Evolutionary conservation across 23 red algal genomes (phyloP).

Genomic region (Agarophyton chilense): DNA sequence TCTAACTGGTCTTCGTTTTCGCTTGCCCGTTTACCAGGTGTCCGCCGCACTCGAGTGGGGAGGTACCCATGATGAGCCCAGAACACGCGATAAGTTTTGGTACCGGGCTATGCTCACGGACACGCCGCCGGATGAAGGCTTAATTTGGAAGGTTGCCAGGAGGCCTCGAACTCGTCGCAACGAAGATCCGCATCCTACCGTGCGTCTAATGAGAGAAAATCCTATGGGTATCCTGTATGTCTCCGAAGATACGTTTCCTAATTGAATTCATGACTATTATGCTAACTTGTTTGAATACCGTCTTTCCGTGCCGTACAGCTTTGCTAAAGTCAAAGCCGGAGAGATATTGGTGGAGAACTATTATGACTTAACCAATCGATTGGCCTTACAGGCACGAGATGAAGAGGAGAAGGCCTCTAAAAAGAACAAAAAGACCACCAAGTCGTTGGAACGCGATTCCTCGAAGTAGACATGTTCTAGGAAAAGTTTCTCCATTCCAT

Average conservation of each 20-base stretch:
- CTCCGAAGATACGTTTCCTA: not conserved
- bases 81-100: conserved; percentile 50
- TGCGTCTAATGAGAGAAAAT: conserved; percentile 52
- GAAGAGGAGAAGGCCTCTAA: conserved; percentile 28
- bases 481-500: not conserved
- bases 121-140: conserved; percentile 19
- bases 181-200: conserved; percentile 54
- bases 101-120: conserved; percentile 43
- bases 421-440: not conserved
- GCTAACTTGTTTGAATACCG: not conserved
- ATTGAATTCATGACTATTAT: not conserved
- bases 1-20: not conserved
- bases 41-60: conserved; percentile 53
- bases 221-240: conserved; percentile 54
- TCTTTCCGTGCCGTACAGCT: not conserved
- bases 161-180: conserved; percentile 51
- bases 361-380: conserved; percentile 50
- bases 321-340: conserved; percentile 49
- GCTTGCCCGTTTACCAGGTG: conserved; percentile 4
- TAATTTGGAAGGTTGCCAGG: conserved; percentile 44
- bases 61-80: conserved; percentile 33
- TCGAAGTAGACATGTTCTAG: not conserved
- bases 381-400: conserved; percentile 22
- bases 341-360: conserved; percentile 55
- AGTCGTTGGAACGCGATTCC: not conserved